A percentile compares a stretch with the other conserved stretches of the same genome.
phyloP scores from a whole-genome alignment of 768 basidiomycete species.

The Pisolithus sp. region DNA sequence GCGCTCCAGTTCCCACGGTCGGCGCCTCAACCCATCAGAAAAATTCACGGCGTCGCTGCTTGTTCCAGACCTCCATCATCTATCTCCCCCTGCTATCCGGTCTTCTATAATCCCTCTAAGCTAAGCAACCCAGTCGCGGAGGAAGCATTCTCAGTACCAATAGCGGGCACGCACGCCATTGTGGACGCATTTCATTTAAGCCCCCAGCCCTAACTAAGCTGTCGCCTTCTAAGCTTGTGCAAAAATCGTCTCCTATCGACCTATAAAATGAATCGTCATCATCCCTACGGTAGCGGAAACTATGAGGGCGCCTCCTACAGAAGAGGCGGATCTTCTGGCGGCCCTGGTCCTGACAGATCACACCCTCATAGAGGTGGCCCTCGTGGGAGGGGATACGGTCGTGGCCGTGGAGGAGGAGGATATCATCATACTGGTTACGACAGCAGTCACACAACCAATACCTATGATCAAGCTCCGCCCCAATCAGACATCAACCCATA shows the following conservation, averaged over 20 bases:
- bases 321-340: conserved; percentile 60
- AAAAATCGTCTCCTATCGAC: conserved; percentile 15
- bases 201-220: neutral
- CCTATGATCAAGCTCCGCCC: conserved; percentile 63
- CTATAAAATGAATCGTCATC: conserved; percentile 76
- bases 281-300: conserved; percentile 66
- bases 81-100: conserved; percentile 12
- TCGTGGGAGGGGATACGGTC: conserved; percentile 43
- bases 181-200: conserved; percentile 12
- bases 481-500: conserved; percentile 60
- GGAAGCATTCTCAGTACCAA: conserved; percentile 17
- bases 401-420: conserved; percentile 45
- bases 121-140: conserved; percentile 20
- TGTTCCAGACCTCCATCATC: conserved; percentile 35
- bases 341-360: conserved; percentile 69
- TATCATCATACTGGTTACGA: conserved; percentile 51
- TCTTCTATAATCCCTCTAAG: conserved; percentile 14
- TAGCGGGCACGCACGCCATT: conserved; percentile 8
- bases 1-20: conserved; percentile 19
- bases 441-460: conserved; percentile 40
- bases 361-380: conserved; percentile 56
- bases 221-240: conserved; percentile 20
- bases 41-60: conserved; percentile 22
- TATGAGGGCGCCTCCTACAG: conserved; percentile 54
- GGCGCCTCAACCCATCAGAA: conserved; percentile 20